Conservation (phyloP, 192 early-diverging fungal genomes). For the Endogone sp. region DNA sequence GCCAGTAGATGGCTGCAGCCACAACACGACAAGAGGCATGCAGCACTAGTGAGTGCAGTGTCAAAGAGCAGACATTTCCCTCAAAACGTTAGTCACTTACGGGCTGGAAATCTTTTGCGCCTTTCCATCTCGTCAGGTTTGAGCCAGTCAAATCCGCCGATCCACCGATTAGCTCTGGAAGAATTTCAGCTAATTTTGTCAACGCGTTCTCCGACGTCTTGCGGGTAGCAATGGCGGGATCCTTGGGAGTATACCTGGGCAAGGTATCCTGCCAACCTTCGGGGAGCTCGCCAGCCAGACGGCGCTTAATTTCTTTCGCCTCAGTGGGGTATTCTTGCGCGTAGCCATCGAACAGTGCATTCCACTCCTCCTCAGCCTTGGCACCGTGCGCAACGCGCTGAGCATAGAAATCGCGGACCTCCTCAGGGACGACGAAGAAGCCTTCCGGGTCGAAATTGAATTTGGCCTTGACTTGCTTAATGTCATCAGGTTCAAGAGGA, state of each 20-base stretch:
- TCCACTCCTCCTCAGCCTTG: conserved; percentile 73
- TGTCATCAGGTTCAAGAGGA: conserved; percentile 76
- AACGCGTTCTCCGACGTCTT: conserved; percentile 86
- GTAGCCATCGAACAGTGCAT: conserved; percentile 69
- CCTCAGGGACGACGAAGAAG: conserved; percentile 67
- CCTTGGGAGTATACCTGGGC: conserved; percentile 78
- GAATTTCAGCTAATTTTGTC: conserved; percentile 67
- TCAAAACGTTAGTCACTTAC: no score
- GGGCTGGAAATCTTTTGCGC: conserved; percentile 91
- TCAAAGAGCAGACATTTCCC: no score
- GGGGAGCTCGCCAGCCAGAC: conserved; percentile 69
- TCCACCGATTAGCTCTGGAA: conserved; percentile 90
- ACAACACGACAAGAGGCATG: not conserved
- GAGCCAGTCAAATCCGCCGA: conserved; percentile 97
- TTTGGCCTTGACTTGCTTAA: conserved; percentile 72
- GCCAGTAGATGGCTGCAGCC: conserved; percentile 36
- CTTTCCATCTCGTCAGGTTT: conserved; percentile 95
- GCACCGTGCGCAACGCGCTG: conserved; percentile 55
- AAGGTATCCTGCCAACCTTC: conserved; percentile 65
- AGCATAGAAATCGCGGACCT: conserved; percentile 52
- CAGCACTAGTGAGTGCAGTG: not conserved
- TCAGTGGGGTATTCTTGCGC: conserved; percentile 58
- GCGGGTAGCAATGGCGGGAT: conserved; percentile 79
- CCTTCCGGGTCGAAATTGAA: conserved; percentile 82
- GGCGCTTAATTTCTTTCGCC: conserved; percentile 70